Conservation (phyloP, 495 filamentous ascomycete genomes). For the Tuber microsphaerosporum region DNA sequence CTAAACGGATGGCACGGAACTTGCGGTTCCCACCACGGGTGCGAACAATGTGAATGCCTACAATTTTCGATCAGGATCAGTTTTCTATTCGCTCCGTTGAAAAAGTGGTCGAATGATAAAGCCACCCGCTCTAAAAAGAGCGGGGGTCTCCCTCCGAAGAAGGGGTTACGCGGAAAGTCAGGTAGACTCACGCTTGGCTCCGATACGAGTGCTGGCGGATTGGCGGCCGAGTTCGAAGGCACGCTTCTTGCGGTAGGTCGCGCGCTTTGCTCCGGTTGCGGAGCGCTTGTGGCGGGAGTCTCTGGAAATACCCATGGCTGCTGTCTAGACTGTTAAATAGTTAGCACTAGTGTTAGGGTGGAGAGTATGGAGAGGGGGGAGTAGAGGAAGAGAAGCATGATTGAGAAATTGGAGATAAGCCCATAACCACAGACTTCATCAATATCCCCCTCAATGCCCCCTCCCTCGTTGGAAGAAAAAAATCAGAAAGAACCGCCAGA, state of each 20-base stretch:
- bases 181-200: slow-evolving; percentile 64
- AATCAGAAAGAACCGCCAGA: background rate
- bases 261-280: slow-evolving; percentile 92
- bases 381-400: background rate
- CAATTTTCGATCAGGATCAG: slow-evolving; percentile 27
- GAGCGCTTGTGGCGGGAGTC: slow-evolving; percentile 99
- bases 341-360: background rate
- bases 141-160: slow-evolving; percentile 40
- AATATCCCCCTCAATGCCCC: background rate
- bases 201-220: slow-evolving; percentile 98
- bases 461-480: background rate
- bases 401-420: background rate
- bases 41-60: slow-evolving; percentile 85
- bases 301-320: slow-evolving; percentile 97
- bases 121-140: slow-evolving; percentile 27
- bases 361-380: background rate
- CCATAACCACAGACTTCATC: background rate
- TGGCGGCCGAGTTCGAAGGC: slow-evolving; percentile 99
- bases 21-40: slow-evolving; percentile 98
- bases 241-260: slow-evolving; percentile 86
- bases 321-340: slow-evolving; percentile 7
- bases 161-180: slow-evolving; percentile 39
- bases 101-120: slow-evolving; percentile 10
- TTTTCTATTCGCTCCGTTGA: slow-evolving; percentile 10
- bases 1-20: slow-evolving; percentile 97